phyloP scores from a whole-genome alignment of 306 rosid genomes.

The Dalbergia cultrata region DNA sequence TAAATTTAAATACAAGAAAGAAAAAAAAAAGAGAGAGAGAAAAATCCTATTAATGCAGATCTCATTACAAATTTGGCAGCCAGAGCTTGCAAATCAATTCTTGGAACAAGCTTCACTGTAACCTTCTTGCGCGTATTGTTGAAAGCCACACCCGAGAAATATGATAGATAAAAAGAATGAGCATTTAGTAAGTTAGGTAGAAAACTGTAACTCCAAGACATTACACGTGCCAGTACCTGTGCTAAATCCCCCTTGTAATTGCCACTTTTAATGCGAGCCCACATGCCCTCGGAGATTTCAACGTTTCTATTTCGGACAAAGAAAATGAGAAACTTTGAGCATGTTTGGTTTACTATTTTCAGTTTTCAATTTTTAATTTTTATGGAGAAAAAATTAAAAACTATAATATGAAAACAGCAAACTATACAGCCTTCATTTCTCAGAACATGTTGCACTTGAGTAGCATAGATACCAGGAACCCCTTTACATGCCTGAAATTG shows the following conservation, averaged over 20 bases:
- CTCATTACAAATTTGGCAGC: conserved; percentile 88
- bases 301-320: conserved; percentile 58
- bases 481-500: conserved; percentile 85
- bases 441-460: conserved; percentile 78
- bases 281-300: conserved; percentile 75
- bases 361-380: too few species aligned
- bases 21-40: neutral
- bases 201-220: conserved; percentile 21
- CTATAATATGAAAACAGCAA: too few species aligned
- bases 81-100: conserved; percentile 86
- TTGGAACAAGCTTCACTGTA: conserved; percentile 88
- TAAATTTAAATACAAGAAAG: neutral
- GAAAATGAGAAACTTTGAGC: conserved; percentile 76
- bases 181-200: conserved; percentile 28
- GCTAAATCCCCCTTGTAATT: conserved; percentile 95
- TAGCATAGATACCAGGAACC: conserved; percentile 70
- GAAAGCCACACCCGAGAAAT: conserved; percentile 75
- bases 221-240: conserved; percentile 64
- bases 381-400: too few species aligned
- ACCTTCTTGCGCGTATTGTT: conserved; percentile 68
- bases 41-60: conserved; percentile 26
- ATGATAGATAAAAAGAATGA: conserved; percentile 41
- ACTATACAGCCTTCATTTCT: conserved; percentile 75
- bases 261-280: conserved; percentile 95
- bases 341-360: too few species aligned